Conservation (phyloP, 306 rosid species). For the Malus sieversii region DNA sequence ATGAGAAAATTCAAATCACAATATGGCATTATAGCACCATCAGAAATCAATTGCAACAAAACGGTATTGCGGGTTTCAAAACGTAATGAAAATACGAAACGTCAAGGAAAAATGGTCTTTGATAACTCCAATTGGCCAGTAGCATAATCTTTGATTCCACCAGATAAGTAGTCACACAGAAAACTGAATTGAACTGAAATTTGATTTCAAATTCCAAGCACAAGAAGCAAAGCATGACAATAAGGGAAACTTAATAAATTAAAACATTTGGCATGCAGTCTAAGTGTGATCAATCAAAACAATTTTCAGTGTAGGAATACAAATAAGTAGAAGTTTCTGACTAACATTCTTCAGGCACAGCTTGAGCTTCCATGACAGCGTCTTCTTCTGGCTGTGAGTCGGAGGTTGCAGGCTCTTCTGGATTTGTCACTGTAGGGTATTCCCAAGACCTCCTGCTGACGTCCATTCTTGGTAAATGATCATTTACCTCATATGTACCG, state of each 20-base stretch:
- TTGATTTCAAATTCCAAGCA: too few species aligned
- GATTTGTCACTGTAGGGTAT: conserved; percentile 38
- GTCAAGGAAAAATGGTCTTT: neutral
- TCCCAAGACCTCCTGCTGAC: conserved; percentile 64
- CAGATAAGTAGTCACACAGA: neutral
- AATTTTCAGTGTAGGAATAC: neutral
- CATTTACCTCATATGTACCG: conserved; percentile 54
- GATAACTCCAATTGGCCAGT: neutral
- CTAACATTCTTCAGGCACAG: conserved; percentile 81
- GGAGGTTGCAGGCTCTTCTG: conserved; percentile 43
- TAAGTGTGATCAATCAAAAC: neutral
- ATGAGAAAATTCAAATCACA: neutral
- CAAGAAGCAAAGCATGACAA: neutral
- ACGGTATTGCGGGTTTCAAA: neutral
- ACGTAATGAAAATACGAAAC: neutral
- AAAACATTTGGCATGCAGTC: neutral
- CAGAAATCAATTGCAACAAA: neutral
- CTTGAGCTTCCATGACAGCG: conserved; percentile 39
- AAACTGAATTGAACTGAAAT: neutral
- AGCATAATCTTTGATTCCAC: neutral
- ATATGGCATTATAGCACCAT: neutral
- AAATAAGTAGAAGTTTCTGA: conserved; percentile 13
- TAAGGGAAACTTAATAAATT: neutral
- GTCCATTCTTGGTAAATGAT: conserved; percentile 67
- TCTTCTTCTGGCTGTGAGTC: conserved; percentile 54